A percentile compares a stretch with the other conserved stretches of the same genome.
Evolutionary conservation across 495 filamentous ascomycete genomes (phyloP).

Genomic region (Letharia lupina): DNA sequence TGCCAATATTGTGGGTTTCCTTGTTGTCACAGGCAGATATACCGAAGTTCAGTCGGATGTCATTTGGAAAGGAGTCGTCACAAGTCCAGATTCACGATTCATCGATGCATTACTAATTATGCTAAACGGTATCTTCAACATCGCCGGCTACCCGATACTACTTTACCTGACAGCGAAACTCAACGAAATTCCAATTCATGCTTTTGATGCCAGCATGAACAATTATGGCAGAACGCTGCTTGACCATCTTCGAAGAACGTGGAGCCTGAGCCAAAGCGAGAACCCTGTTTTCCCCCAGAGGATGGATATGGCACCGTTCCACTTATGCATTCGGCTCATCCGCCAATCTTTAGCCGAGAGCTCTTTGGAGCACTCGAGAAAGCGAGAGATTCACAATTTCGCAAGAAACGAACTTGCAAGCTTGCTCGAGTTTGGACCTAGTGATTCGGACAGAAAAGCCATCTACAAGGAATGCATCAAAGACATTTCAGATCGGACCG

Average conservation of each 20-base stretch:
- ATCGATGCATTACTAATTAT: constrained; percentile 71
- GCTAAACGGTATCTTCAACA: constrained; percentile 55
- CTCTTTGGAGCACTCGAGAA: constrained; percentile 21
- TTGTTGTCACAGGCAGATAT: constrained; percentile 74
- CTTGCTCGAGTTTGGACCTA: constrained; percentile 46
- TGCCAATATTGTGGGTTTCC: constrained; percentile 76
- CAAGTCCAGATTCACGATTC: constrained; percentile 76
- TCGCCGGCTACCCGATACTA: constrained; percentile 43
- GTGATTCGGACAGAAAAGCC: constrained; percentile 38
- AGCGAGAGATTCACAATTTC: constrained; percentile 41
- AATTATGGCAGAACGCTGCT: constrained; percentile 40
- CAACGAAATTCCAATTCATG: constrained; percentile 54
- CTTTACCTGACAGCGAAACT: constrained; percentile 71
- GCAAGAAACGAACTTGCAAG: constrained; percentile 45
- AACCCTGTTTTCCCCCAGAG: constrained; percentile 9
- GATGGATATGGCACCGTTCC: constrained; percentile 39
- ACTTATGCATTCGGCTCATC: constrained; percentile 57
- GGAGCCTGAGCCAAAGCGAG: constrained; percentile 10
- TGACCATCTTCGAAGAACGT: constrained; percentile 31
- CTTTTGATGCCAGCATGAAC: constrained; percentile 47
- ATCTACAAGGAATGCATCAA: constrained; percentile 51
- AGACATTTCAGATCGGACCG: constrained; percentile 49
- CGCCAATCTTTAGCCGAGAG: constrained; percentile 43
- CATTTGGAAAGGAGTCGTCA: constrained; percentile 76
- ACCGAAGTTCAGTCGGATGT: constrained; percentile 62